Evolutionary conservation across 2,329 filamentous ascomycete species (phyloP).

Genomic region (Trichoderma oligosporum): DNA sequence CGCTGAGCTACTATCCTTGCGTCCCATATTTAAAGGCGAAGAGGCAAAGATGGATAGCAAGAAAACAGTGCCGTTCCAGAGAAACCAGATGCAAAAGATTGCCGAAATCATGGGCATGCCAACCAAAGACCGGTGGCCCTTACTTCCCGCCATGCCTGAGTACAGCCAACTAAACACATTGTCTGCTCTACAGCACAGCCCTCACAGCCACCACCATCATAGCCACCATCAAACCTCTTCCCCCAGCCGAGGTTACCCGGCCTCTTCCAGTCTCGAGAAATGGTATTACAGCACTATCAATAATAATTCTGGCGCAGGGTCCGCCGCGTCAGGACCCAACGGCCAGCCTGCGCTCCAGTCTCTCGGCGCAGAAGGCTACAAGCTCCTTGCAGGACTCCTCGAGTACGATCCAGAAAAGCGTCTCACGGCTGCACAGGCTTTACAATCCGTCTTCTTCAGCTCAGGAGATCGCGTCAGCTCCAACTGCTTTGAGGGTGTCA

Average conservation of each 20-base stretch:
- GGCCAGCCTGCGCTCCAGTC: conserved; percentile 46
- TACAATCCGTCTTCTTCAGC: conserved; percentile 87
- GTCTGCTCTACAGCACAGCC: conserved; percentile 46
- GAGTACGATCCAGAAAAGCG: conserved; percentile 91
- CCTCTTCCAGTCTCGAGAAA: conserved; percentile 61
- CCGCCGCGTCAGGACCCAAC: conserved; percentile 16
- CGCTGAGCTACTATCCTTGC: conserved; percentile 81
- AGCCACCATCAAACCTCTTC: conserved; percentile 42
- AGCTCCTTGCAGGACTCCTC: conserved; percentile 74
- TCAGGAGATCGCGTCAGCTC: conserved; percentile 67
- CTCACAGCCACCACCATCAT: conserved; percentile 40
- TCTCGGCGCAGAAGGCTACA: conserved; percentile 73
- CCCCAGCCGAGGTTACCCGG: conserved; percentile 30
- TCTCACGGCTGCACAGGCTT: conserved; percentile 78
- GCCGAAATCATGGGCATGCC: conserved; percentile 93
- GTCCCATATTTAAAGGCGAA: conserved; percentile 97
- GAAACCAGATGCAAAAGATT: conserved; percentile 99
- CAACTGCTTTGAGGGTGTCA: conserved; percentile 88
- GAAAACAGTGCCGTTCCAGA: conserved; percentile 94
- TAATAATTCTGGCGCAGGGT: conserved; percentile 41
- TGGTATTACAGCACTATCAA: conserved; percentile 74
- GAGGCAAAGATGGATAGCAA: conserved; percentile 99
- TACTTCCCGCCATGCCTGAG: conserved; percentile 82
- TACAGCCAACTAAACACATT: conserved; percentile 65
- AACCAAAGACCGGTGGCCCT: conserved; percentile 82